Conservation (phyloP, 176 grass and related monocot genomes). For the Rhipidocladum racemiflorum region DNA sequence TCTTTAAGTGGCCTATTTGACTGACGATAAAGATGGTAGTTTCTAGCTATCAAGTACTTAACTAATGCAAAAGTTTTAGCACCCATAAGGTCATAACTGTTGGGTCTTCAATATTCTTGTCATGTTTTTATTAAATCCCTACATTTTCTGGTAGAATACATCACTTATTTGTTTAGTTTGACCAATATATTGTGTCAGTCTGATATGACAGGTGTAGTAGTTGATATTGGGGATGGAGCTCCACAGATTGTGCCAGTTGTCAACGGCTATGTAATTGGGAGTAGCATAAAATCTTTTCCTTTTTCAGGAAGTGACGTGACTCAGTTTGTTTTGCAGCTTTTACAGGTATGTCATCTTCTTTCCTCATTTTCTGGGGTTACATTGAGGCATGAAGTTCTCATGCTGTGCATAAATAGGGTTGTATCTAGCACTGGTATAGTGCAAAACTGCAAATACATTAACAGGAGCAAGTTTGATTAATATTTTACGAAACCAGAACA, state of each 20-base stretch:
- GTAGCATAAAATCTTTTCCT: conserved; percentile 97
- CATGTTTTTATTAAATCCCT: background rate
- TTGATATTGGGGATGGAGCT: conserved; percentile 94
- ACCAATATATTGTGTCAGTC: conserved; percentile 73
- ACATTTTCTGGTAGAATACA: conserved; percentile 10
- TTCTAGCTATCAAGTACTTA: background rate
- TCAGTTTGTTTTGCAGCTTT: conserved; percentile 81
- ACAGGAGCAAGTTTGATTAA: background rate
- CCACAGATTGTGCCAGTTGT: conserved; percentile 90
- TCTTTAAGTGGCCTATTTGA: background rate
- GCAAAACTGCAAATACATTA: conserved; percentile 19
- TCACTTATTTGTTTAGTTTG: conserved; percentile 44
- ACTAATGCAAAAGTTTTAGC: background rate
- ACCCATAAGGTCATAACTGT: background rate
- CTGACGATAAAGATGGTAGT: background rate
- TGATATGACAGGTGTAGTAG: conserved; percentile 99
- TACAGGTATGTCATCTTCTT: conserved; percentile 57
- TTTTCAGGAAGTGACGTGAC: conserved; percentile 80
- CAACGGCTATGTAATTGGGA: conserved; percentile 96
- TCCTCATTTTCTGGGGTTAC: conserved; percentile 12
- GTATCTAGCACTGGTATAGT: background rate
- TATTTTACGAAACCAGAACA: conserved; percentile 21
- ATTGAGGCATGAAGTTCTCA: background rate
- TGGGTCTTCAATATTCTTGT: background rate
- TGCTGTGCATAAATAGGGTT: conserved; percentile 23